phyloP scores from a whole-genome alignment of 495 filamentous ascomycete genomes.

The Talaromyces borbonicus region DNA sequence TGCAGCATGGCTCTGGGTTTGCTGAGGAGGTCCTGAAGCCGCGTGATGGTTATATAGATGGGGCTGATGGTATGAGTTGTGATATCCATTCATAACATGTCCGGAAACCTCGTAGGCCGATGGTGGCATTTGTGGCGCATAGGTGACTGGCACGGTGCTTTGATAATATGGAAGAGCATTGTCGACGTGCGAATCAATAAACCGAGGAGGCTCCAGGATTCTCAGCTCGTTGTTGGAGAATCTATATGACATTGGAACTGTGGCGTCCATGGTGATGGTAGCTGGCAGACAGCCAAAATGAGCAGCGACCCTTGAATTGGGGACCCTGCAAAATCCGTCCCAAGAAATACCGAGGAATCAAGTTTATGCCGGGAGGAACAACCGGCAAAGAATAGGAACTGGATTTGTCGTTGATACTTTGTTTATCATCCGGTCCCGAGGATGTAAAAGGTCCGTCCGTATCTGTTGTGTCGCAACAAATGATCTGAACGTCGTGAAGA shows the following conservation, averaged over 20 bases:
- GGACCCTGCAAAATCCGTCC: too few relatives aligned
- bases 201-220: slow-evolving; percentile 27
- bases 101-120: slow-evolving; percentile 24
- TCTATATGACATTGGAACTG: slow-evolving; percentile 34
- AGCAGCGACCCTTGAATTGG: slow-evolving; percentile 20
- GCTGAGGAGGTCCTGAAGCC: slow-evolving; percentile 14
- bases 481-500: too few relatives aligned
- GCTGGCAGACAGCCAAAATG: slow-evolving; percentile 15
- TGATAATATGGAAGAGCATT: slow-evolving; percentile 31
- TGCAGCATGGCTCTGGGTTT: slow-evolving; percentile 6
- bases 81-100: slow-evolving; percentile 22
- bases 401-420: background rate
- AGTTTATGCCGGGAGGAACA: background rate
- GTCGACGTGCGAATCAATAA: slow-evolving; percentile 25
- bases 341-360: background rate
- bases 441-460: slow-evolving; percentile 5
- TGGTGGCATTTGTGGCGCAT: slow-evolving; percentile 26
- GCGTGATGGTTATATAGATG: slow-evolving; percentile 18
- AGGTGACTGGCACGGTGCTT: slow-evolving; percentile 23
- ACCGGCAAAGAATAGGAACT: background rate
- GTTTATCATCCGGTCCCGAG: background rate
- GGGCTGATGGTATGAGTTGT: slow-evolving; percentile 16
- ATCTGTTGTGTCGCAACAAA: slow-evolving; percentile 2
- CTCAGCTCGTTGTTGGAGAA: slow-evolving; percentile 32
- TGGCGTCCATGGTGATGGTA: slow-evolving; percentile 27